Percentiles rank a stretch among this genome's conserved stretches.
These are phyloP conservation scores for Tricholoma terreum DNA, from an alignment of 768 basidiomycete species.

Conservation along the genomic window DNA sequence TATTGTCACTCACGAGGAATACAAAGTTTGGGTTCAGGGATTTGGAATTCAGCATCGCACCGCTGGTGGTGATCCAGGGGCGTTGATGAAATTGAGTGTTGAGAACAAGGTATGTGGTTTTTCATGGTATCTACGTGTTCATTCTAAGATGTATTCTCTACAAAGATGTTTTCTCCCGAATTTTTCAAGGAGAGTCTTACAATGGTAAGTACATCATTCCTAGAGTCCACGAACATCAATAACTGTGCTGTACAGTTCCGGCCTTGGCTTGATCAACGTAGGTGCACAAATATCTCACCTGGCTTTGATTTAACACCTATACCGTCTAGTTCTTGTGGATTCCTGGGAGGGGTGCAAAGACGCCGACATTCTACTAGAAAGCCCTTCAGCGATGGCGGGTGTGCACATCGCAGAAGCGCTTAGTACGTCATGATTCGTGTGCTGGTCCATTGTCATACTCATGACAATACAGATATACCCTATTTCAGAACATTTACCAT, in stretches of 20 bases:
- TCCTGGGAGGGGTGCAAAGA: constrained; percentile 62
- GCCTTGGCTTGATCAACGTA: constrained; percentile 62
- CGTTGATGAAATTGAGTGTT: constrained; percentile 60
- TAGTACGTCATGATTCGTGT: constrained; percentile 29
- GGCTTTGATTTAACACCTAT: not conserved
- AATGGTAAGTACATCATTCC: constrained; percentile 35
- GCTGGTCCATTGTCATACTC: constrained; percentile 1
- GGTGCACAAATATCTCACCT: constrained; percentile 17
- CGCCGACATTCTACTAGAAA: constrained; percentile 65
- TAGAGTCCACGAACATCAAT: not conserved
- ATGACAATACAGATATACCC: constrained; percentile 44
- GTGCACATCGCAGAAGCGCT: constrained; percentile 71
- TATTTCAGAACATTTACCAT: constrained; percentile 66
- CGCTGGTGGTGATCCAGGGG: constrained; percentile 68
- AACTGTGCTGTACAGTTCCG: constrained; percentile 41
- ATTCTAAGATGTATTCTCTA: not conserved
- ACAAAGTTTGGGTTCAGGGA: constrained; percentile 51
- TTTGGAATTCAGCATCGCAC: constrained; percentile 58
- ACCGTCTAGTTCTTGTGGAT: constrained; percentile 48
- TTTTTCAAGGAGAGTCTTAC: constrained; percentile 64
- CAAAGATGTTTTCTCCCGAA: constrained; percentile 67
- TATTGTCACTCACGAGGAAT: constrained; percentile 59
- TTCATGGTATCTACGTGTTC: not conserved
- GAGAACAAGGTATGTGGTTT: constrained; percentile 31
- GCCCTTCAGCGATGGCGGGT: constrained; percentile 67